Conservation (phyloP, 2,329 filamentous ascomycete species). For the Pestalotiopsis sp. region DNA sequence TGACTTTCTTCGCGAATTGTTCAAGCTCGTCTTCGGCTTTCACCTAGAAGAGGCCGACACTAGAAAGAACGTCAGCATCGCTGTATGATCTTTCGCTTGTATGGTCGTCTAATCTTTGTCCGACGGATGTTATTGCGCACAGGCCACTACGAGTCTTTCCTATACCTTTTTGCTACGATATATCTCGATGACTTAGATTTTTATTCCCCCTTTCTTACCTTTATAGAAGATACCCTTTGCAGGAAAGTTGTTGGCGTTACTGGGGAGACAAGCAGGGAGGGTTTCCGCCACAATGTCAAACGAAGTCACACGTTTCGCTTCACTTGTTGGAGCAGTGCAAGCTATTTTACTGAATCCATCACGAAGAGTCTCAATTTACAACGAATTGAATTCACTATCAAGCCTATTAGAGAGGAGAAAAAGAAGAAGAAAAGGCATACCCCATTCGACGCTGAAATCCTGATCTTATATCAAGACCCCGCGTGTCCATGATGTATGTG, state of each 20-base stretch:
- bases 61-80: slow-evolving; percentile 66
- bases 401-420: background rate
- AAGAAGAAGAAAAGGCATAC: background rate
- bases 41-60: slow-evolving; percentile 75
- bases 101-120: background rate
- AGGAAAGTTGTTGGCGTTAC: slow-evolving; percentile 12
- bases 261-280: background rate
- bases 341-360: background rate
- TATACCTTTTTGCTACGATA: background rate
- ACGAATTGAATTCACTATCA: background rate
- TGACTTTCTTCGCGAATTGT: slow-evolving; percentile 79
- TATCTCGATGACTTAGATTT: background rate
- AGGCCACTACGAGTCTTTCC: no score
- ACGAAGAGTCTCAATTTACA: background rate
- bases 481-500: no score
- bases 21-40: slow-evolving; percentile 82
- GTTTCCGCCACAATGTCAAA: background rate
- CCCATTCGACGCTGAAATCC: background rate
- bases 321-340: background rate
- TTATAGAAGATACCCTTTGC: slow-evolving; percentile 24
- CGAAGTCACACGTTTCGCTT: background rate
- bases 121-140: no score
- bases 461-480: no score
- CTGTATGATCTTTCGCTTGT: slow-evolving; percentile 40
- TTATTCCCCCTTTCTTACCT: slow-evolving; percentile 16